phyloP scores from a whole-genome alignment of 176 grass and related monocot species.

The Musa beccarii region DNA sequence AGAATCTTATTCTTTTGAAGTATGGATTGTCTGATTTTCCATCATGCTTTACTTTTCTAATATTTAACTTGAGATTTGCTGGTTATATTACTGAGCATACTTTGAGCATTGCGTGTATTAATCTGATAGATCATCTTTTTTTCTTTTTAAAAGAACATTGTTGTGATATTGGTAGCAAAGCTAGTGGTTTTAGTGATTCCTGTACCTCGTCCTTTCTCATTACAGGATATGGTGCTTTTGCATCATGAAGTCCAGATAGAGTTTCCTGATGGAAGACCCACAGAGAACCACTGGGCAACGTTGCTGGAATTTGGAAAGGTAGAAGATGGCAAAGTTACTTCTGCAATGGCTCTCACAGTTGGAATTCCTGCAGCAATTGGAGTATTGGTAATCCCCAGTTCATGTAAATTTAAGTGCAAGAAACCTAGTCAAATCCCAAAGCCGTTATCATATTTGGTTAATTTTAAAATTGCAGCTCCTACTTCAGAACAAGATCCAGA shows the following conservation, averaged over 20 bases:
- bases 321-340: conserved; percentile 49
- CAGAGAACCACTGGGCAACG: conserved; percentile 69
- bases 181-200: neutral
- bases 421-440: neutral
- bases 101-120: too few species aligned
- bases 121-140: too few species aligned
- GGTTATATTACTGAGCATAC: too few species aligned
- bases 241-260: conserved; percentile 83
- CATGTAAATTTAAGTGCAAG: conserved; percentile 10
- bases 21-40: neutral
- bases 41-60: too few species aligned
- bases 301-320: conserved; percentile 69
- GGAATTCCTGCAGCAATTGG: conserved; percentile 76
- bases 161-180: too few species aligned
- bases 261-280: conserved; percentile 41
- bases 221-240: conserved; percentile 94
- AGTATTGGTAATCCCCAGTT: conserved; percentile 49
- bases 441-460: neutral
- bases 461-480: conserved; percentile 48
- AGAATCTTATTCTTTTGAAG: too few species aligned
- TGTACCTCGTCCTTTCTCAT: neutral
- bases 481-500: conserved; percentile 67
- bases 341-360: conserved; percentile 91
- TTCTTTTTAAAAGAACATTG: too few species aligned
- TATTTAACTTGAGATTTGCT: too few species aligned